Evolutionary conservation across 805 yeast genomes (phyloP).

Genomic region (Ogataea ramenticola): DNA sequence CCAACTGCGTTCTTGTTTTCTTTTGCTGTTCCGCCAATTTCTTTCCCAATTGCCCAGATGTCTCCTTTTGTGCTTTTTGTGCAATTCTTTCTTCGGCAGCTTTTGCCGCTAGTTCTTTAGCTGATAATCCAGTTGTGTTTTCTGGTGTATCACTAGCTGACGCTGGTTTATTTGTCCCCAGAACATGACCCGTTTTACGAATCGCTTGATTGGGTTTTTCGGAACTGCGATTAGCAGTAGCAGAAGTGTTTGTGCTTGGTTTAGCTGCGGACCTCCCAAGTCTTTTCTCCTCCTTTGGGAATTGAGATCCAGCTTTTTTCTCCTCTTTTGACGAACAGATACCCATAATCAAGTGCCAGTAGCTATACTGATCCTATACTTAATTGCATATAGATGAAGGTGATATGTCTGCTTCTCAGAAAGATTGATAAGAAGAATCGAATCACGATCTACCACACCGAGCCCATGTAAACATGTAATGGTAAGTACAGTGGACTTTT

Average conservation of each 20-base stretch:
- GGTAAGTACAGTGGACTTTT: too few species aligned
- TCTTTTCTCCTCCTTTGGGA: slow-evolving; percentile 2
- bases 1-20: slow-evolving; percentile 17
- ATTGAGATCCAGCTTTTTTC: background rate
- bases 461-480: too few species aligned
- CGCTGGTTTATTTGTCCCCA: slow-evolving; percentile 6
- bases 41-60: slow-evolving; percentile 19
- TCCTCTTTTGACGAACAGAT: slow-evolving; percentile 19
- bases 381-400: too few species aligned
- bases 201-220: background rate
- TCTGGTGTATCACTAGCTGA: background rate
- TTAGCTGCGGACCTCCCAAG: slow-evolving; percentile 1
- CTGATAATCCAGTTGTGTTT: slow-evolving; percentile 2
- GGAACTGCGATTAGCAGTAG: background rate
- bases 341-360: slow-evolving; percentile 12
- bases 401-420: too few species aligned
- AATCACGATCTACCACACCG: too few species aligned
- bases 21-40: slow-evolving; percentile 17
- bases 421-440: too few species aligned
- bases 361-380: too few species aligned
- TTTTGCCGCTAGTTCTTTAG: slow-evolving; percentile 21
- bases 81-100: slow-evolving; percentile 20
- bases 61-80: slow-evolving; percentile 10
- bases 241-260: background rate
- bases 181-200: slow-evolving; percentile 8